phyloP scores from a whole-genome alignment of 345 rosid genomes.

The Syzygium aqueum region DNA sequence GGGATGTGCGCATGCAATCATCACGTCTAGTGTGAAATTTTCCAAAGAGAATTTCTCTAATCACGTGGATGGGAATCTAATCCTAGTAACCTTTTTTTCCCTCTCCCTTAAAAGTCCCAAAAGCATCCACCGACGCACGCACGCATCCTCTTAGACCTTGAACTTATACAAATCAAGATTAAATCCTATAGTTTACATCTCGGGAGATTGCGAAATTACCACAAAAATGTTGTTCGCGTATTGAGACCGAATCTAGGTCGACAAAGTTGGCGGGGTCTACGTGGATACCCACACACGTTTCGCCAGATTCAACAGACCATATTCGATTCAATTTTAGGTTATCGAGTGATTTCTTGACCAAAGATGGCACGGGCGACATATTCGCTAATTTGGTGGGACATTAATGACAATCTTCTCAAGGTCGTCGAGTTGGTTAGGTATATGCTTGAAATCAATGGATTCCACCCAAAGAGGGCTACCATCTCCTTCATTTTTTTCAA shows the following conservation, averaged over 20 bases:
- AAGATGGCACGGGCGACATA: too few relatives aligned
- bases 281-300: not conserved
- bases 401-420: not conserved
- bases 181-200: not conserved
- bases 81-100: not conserved
- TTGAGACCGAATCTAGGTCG: fast-evolving
- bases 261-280: not conserved
- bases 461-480: not conserved
- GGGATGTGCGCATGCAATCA: constrained; percentile 1
- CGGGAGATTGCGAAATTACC: not conserved
- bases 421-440: not conserved
- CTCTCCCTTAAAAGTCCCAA: not conserved
- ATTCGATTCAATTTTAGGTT: not conserved
- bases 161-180: not conserved
- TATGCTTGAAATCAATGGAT: not conserved
- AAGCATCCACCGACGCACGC: not conserved
- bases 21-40: not conserved
- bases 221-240: fast-evolving
- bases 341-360: too few relatives aligned
- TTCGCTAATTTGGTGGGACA: not conserved
- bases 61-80: not conserved
- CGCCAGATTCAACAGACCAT: fast-evolving
- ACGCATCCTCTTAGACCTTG: too few relatives aligned
- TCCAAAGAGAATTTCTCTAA: not conserved
- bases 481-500: not conserved